Evolutionary conservation across 179 eudicot genomes (phyloP), one percentile per base, ranked within the genome.

Genomic region (Silene noctiflora): DNA sequence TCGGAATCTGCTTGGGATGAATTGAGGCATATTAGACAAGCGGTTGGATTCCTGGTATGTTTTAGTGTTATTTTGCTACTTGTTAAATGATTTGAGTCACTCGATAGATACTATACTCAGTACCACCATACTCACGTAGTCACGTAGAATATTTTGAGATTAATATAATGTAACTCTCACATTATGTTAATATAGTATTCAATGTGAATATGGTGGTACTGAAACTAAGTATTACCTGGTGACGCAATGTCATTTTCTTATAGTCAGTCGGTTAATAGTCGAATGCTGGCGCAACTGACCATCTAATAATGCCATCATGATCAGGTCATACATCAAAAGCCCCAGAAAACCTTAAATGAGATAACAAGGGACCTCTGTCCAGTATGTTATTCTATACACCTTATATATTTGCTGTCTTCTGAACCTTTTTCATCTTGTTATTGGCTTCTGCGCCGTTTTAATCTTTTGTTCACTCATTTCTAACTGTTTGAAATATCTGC

Each of bases 1-100:
- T 94, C 89, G 61, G 97, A 94, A 75, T 81, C 97, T 25, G 92
- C 98, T 68, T 94, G 97, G 98, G 98, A 94, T 73, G 98, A 94
- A 80, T 78, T 94, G 84, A 94, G 84, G 89, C 97, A 94, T 80
- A 94, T 96, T 76, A 89, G 99, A 84, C 99, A 96, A 85, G 99
- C 99, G 51, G 98, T 96, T 77, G 99, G 98, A 59, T 96, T 96
- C 85, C 90, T 96, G 81, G 99, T 94, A 85, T 77, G 92, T 79
- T 80, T 42, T 21, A 58, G 7, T 0, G 65, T 20, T 20, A 21
- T 60, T 60, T 60, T 56, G 8, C 19, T 56, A 56, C 61, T 17
- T 56, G 61, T 56, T 56, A 56, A 56, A 56, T 2, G 6, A 19
- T 56, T 56, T 56, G 61, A 14, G 6, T 56, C 61, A 55, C 60